phyloP scores from a whole-genome alignment of 345 rosid genomes.

The Euphorbia tirucalli region DNA sequence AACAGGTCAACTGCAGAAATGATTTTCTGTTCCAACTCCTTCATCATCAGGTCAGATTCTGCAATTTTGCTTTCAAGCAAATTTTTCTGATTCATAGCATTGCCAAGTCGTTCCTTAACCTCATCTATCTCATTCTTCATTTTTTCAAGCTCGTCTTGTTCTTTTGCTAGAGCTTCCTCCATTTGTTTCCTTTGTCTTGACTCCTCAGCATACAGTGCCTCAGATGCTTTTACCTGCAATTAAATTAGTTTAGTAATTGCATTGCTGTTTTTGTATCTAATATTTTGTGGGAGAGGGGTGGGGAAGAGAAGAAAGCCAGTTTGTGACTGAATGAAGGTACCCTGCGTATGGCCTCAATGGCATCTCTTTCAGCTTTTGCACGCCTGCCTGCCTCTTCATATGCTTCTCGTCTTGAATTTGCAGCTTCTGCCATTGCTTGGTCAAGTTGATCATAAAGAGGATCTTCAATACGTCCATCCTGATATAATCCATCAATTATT shows the following conservation, averaged over 20 bases:
- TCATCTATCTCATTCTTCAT: constrained; percentile 45
- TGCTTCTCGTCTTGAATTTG: constrained; percentile 57
- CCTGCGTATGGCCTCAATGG: constrained; percentile 63
- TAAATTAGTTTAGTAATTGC: neutral
- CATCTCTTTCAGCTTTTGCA: constrained; percentile 65
- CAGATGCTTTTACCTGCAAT: constrained; percentile 56
- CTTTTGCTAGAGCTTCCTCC: constrained; percentile 59
- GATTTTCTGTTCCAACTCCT: constrained; percentile 73
- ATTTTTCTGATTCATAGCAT: constrained; percentile 43
- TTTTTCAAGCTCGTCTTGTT: constrained; percentile 51
- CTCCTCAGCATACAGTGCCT: constrained; percentile 53
- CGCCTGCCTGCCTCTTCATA: constrained; percentile 57
- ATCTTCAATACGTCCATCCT: constrained; percentile 60
- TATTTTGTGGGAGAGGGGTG: neutral
- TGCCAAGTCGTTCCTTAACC: constrained; percentile 48
- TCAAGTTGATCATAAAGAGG: constrained; percentile 48
- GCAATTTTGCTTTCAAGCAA: constrained; percentile 49
- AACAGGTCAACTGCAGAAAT: constrained; percentile 71
- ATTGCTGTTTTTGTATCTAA: neutral
- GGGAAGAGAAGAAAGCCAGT: neutral
- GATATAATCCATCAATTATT: constrained; percentile 32
- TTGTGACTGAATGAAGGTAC: constrained; percentile 30
- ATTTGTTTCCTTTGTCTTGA: constrained; percentile 60
- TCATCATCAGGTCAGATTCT: constrained; percentile 49
- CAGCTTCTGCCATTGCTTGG: constrained; percentile 57